These are phyloP conservation scores for Crassisporium funariophilum DNA, from an alignment of 768 basidiomycete species.

Conservation along the genomic window DNA sequence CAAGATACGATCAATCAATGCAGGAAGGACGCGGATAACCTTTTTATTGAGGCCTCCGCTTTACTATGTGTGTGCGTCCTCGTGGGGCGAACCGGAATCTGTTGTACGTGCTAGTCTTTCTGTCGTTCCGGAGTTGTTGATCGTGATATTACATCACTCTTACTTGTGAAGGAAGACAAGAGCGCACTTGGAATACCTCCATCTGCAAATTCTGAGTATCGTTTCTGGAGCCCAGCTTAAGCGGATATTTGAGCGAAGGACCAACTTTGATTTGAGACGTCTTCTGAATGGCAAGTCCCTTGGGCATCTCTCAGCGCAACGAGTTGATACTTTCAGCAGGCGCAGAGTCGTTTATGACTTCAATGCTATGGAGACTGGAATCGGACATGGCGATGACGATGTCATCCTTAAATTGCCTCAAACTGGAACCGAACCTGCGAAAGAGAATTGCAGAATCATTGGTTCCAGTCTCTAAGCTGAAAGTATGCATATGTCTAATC, in stretches of 20 bases:
- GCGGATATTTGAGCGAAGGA: conserved; percentile 83
- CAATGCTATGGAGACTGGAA: conserved; percentile 71
- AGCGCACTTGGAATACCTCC: conserved; percentile 91
- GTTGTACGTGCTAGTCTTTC: conserved; percentile 62
- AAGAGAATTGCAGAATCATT: conserved; percentile 78
- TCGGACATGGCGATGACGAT: conserved; percentile 80
- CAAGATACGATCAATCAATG: conserved; percentile 80
- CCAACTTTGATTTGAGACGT: conserved; percentile 88
- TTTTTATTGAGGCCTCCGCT: conserved; percentile 87
- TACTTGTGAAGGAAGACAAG: conserved; percentile 81
- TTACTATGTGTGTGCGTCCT: conserved; percentile 89
- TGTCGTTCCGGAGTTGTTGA: conserved; percentile 3
- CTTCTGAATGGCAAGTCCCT: conserved; percentile 58
- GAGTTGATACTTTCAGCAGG: conserved; percentile 44
- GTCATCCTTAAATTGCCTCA: conserved; percentile 80
- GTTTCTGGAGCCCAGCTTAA: conserved; percentile 84
- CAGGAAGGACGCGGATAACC: conserved; percentile 79
- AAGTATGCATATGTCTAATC: conserved; percentile 43
- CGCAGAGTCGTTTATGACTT: conserved; percentile 78
- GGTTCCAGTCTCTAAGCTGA: conserved; percentile 80
- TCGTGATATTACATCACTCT: conserved; percentile 7
- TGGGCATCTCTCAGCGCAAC: neutral
- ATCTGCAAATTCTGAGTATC: conserved; percentile 90
- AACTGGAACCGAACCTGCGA: conserved; percentile 67
- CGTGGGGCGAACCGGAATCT: conserved; percentile 96